Percentiles rank a stretch among this genome's conserved stretches.
Conservation (phyloP, 1,284 basidiomycete species). For the Malassezia japonica region DNA sequence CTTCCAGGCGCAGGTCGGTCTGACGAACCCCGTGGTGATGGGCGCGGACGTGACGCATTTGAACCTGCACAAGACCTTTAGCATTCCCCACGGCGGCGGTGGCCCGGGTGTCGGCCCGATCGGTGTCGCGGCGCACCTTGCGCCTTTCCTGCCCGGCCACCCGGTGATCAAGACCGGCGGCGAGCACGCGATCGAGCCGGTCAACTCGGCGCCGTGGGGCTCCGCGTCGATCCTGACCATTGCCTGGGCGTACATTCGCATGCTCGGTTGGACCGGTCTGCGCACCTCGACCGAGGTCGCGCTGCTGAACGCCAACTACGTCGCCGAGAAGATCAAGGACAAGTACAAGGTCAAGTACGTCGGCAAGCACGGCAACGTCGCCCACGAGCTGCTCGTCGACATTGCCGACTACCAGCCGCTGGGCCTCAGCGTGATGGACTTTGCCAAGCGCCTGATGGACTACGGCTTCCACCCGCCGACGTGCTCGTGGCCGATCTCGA, state of each 20-base stretch:
- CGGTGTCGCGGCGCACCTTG: slow-evolving; percentile 82
- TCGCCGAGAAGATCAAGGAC: slow-evolving; percentile 72
- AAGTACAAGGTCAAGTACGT: slow-evolving; percentile 83
- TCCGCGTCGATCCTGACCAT: slow-evolving; percentile 91
- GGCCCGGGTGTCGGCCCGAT: slow-evolving; percentile 94
- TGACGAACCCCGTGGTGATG: slow-evolving; percentile 89
- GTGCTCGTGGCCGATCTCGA: slow-evolving; percentile 46
- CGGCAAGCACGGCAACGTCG: slow-evolving; percentile 79
- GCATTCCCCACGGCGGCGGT: slow-evolving; percentile 92
- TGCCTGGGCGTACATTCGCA: slow-evolving; percentile 73
- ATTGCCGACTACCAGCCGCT: slow-evolving; percentile 81
- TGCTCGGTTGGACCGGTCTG: slow-evolving; percentile 85
- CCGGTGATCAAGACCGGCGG: slow-evolving; percentile 65
- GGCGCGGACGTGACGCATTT: slow-evolving; percentile 96
- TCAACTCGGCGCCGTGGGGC: slow-evolving; percentile 84
- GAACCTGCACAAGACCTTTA: slow-evolving; percentile 94
- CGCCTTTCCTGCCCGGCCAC: slow-evolving; percentile 90
- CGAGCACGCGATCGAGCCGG: slow-evolving; percentile 67
- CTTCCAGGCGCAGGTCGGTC: slow-evolving; percentile 85
- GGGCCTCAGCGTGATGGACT: slow-evolving; percentile 84
- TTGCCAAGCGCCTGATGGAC: slow-evolving; percentile 83
- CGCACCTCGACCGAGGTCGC: slow-evolving; percentile 75
- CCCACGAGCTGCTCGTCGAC: slow-evolving; percentile 90
- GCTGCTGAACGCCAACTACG: slow-evolving; percentile 91
- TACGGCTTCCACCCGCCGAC: slow-evolving; percentile 41